Conservation (phyloP, 768 basidiomycete species). For the Calocybe indica region DNA sequence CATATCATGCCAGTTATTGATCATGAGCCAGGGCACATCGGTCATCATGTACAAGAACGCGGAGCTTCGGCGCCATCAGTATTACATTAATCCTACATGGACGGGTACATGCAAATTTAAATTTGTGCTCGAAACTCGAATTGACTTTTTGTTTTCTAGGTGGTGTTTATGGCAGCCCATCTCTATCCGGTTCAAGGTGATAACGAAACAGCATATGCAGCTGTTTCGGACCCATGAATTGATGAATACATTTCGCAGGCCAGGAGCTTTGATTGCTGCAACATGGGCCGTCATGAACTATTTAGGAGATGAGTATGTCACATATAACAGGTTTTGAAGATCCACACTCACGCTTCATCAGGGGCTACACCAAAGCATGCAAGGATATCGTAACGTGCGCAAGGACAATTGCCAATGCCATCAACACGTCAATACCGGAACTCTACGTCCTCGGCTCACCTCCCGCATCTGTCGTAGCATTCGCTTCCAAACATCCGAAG, state of each 20-base stretch:
- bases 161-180: slow-evolving; percentile 88
- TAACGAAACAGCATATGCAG: slow-evolving; percentile 9
- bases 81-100: slow-evolving; percentile 83
- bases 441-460: slow-evolving; percentile 89
- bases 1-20: too few species aligned
- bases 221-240: background rate
- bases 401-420: slow-evolving; percentile 60
- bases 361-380: slow-evolving; percentile 87
- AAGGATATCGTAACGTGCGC: slow-evolving; percentile 73
- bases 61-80: slow-evolving; percentile 74
- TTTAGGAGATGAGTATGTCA: slow-evolving; percentile 75
- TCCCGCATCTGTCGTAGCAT: slow-evolving; percentile 86
- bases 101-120: slow-evolving; percentile 37
- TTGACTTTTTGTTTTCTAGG: slow-evolving; percentile 32
- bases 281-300: slow-evolving; percentile 97
- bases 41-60: slow-evolving; percentile 91
- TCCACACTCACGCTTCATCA: slow-evolving; percentile 19
- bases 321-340: background rate
- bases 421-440: slow-evolving; percentile 68
- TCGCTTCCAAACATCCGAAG: slow-evolving; percentile 55
- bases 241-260: slow-evolving; percentile 34
- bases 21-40: slow-evolving; percentile 63
- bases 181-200: slow-evolving; percentile 85
- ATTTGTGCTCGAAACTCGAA: background rate
- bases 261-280: slow-evolving; percentile 89